Percentiles rank a stretch among this genome's conserved stretches.
Conservation (phyloP, 2,329 filamentous ascomycete genomes). For the Biscogniauxia mediterranea region DNA sequence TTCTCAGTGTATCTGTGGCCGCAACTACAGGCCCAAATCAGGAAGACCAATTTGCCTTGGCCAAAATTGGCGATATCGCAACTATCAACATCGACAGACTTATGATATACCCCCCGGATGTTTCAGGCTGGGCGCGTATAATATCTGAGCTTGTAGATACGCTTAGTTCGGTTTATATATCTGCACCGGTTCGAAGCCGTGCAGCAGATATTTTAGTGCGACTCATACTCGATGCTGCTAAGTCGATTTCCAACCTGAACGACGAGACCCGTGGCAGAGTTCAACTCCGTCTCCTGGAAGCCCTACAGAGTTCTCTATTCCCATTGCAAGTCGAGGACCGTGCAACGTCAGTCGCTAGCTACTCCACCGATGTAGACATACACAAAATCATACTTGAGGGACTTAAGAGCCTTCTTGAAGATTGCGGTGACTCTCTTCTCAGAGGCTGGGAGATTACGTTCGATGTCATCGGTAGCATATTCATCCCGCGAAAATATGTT, state of each 20-base stretch:
- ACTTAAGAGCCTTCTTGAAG: constrained; percentile 78
- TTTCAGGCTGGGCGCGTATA: constrained; percentile 75
- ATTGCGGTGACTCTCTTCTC: constrained; percentile 79
- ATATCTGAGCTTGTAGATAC: constrained; percentile 52
- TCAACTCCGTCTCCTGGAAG: constrained; percentile 69
- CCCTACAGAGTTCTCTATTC: constrained; percentile 60
- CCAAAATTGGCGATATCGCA: constrained; percentile 71
- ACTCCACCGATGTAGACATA: constrained; percentile 71
- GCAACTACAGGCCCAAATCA: constrained; percentile 52
- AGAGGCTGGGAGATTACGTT: constrained; percentile 86
- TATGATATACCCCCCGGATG: constrained; percentile 61
- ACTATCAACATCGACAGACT: constrained; percentile 75
- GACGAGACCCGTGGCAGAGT: constrained; percentile 56
- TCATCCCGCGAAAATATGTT: constrained; percentile 47
- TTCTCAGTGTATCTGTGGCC: constrained; percentile 48
- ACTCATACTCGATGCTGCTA: constrained; percentile 57
- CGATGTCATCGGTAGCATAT: constrained; percentile 79
- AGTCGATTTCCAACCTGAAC: constrained; percentile 51
- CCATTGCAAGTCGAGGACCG: constrained; percentile 56
- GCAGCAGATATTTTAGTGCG: constrained; percentile 65
- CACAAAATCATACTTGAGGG: constrained; percentile 78
- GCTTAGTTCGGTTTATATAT: constrained; percentile 46
- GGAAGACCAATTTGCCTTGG: constrained; percentile 65
- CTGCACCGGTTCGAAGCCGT: constrained; percentile 53
- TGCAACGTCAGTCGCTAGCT: constrained; percentile 54